A percentile compares a stretch with the other conserved stretches of the same genome.
Evolutionary conservation across 2,329 filamentous ascomycete species (phyloP).

Genomic region (Colletotrichum siamense): DNA sequence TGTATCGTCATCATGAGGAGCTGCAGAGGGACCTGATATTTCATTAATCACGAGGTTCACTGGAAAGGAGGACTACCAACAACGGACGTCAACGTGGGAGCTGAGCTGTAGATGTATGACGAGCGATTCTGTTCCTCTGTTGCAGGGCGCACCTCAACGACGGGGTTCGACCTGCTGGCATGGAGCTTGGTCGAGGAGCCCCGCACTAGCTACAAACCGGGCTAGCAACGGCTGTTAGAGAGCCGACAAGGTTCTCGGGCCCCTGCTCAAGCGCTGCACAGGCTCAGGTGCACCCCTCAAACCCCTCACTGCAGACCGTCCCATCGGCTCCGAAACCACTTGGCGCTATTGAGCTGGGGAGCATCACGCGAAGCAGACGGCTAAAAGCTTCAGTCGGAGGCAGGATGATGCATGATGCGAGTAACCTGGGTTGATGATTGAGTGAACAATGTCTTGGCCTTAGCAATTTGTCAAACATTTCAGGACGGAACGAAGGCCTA

Average conservation of each 20-base stretch:
- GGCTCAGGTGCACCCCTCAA: background rate
- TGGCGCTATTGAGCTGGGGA: background rate
- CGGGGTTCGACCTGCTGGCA: background rate
- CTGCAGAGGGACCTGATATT: background rate
- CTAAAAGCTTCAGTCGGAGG: background rate
- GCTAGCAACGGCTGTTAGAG: constrained; percentile 10
- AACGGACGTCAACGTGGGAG: background rate
- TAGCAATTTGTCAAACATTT: background rate
- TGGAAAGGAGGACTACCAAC: background rate
- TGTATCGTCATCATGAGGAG: constrained; percentile 67
- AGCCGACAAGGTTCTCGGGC: constrained; percentile 15
- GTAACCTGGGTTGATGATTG: background rate
- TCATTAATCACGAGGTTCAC: background rate
- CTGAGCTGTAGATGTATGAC: constrained; percentile 3
- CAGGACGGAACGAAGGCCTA: background rate
- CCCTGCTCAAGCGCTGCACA: background rate
- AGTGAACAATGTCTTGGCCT: background rate
- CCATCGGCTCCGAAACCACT: background rate
- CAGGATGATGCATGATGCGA: background rate
- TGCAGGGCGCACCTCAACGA: background rate
- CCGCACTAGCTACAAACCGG: constrained; percentile 20
- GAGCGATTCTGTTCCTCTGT: background rate
- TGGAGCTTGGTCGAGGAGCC: constrained; percentile 18
- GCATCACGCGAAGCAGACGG: background rate
- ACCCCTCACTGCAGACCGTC: constrained; percentile 1